Percentiles rank a stretch among this genome's conserved stretches.
Conservation (phyloP, 495 filamentous ascomycete species). For the Eremomyces bilateralis region DNA sequence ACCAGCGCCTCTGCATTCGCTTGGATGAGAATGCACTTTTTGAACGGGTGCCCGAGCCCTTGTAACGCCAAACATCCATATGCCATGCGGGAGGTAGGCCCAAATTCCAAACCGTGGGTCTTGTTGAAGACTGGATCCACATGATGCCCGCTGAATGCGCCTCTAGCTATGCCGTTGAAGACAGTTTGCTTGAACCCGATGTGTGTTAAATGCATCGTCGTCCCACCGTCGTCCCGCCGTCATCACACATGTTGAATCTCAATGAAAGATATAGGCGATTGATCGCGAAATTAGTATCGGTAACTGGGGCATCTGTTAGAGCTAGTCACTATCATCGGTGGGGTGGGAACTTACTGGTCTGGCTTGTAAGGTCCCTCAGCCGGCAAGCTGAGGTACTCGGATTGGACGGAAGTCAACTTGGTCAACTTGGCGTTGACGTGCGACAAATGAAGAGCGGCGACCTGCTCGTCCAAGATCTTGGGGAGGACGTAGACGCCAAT, state of each 20-base stretch:
- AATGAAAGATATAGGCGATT: conserved; percentile 3
- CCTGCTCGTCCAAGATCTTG: conserved; percentile 97
- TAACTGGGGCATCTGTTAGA: conserved; percentile 13
- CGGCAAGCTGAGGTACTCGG: conserved; percentile 77
- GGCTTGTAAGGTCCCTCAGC: conserved; percentile 84
- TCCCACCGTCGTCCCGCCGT: conserved; percentile 38
- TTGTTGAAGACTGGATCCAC: too few species aligned
- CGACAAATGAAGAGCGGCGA: conserved; percentile 74
- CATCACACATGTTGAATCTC: conserved; percentile 42
- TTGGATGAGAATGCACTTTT: too few species aligned
- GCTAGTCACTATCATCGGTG: background rate
- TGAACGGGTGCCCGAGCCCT: too few species aligned
- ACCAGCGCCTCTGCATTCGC: too few species aligned
- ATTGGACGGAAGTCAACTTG: conserved; percentile 62
- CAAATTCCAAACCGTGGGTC: background rate
- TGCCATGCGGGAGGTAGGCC: background rate
- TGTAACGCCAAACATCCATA: background rate
- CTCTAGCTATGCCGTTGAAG: conserved; percentile 36
- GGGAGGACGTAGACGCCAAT: conserved; percentile 91
- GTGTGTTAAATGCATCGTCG: too few species aligned
- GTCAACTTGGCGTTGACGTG: conserved; percentile 93
- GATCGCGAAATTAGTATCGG: conserved; percentile 20
- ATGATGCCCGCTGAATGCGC: too few species aligned
- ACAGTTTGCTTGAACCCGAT: conserved; percentile 39
- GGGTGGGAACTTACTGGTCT: conserved; percentile 30